A percentile compares a stretch with the other conserved stretches of the same genome.
Evolutionary conservation across 306 rosid genomes (phyloP).

Genomic region (Ormosia emarginata): DNA sequence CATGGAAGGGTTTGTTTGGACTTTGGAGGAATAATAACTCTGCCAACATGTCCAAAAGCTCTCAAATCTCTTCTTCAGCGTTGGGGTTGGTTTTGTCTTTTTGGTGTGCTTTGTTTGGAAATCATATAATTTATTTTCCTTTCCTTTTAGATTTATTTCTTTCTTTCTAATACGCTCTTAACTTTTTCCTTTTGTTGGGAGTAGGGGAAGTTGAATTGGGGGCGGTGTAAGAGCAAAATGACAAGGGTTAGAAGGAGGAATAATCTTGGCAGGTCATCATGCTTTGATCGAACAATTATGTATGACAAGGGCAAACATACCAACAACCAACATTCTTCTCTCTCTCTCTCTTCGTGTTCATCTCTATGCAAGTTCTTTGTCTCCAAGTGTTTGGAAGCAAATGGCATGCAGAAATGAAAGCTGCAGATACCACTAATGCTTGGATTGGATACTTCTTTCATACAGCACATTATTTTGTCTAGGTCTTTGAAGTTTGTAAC

Average conservation of each 20-base stretch:
- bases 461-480: constrained; percentile 38
- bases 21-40: constrained; percentile 76
- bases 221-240: constrained; percentile 42
- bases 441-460: constrained; percentile 57
- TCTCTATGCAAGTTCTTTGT: constrained; percentile 56
- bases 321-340: constrained; percentile 45
- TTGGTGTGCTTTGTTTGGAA: constrained; percentile 28
- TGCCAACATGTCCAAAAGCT: constrained; percentile 49
- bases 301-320: constrained; percentile 68
- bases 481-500: constrained; percentile 27
- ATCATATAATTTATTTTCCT: not conserved
- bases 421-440: constrained; percentile 56
- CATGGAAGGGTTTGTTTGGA: constrained; percentile 87
- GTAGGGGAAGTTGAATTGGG: constrained; percentile 42
- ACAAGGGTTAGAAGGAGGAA: constrained; percentile 43
- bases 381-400: constrained; percentile 55
- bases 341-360: constrained; percentile 11
- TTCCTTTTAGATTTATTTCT: constrained; percentile 1
- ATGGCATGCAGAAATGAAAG: constrained; percentile 77
- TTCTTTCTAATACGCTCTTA: constrained; percentile 1
- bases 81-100: constrained; percentile 36
- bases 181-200: constrained; percentile 45
- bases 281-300: constrained; percentile 61
- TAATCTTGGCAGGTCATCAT: constrained; percentile 46
- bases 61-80: constrained; percentile 6